Conservation (phyloP, 2,329 filamentous ascomycete genomes). For the Thielaviopsis euricoi region DNA sequence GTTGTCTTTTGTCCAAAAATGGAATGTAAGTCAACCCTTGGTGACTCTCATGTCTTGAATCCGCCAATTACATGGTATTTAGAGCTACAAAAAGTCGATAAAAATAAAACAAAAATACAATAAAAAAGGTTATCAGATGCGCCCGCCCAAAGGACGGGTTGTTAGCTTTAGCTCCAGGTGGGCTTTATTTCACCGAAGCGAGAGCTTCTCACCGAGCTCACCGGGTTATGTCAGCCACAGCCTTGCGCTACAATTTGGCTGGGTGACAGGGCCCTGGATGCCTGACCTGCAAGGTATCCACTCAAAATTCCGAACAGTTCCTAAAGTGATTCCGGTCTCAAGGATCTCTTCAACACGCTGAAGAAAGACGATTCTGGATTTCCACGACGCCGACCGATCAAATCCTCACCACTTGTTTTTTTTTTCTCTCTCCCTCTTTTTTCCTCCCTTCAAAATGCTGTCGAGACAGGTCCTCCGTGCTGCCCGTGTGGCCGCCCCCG, state of each 20-base stretch:
- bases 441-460: constrained; percentile 27
- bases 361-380: constrained; percentile 12
- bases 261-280: constrained; percentile 1
- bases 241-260: background rate
- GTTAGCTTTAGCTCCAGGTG: background rate
- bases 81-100: no score
- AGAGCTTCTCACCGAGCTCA: constrained; percentile 1
- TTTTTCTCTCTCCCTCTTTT: constrained; percentile 2
- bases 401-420: background rate
- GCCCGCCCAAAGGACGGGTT: no score
- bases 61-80: background rate
- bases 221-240: constrained; percentile 10
- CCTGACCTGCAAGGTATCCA: constrained; percentile 11
- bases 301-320: constrained; percentile 11
- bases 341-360: constrained; percentile 9
- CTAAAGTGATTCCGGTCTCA: constrained; percentile 6
- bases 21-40: background rate
- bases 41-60: background rate
- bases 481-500: constrained; percentile 43
- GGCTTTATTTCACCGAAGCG: background rate
- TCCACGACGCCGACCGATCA: constrained; percentile 13
- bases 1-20: background rate
- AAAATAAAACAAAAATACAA: background rate
- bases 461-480: constrained; percentile 42
- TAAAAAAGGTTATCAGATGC: no score